Evolutionary conservation across 306 rosid genomes (phyloP).

Genomic region (Castanospermum australe): DNA sequence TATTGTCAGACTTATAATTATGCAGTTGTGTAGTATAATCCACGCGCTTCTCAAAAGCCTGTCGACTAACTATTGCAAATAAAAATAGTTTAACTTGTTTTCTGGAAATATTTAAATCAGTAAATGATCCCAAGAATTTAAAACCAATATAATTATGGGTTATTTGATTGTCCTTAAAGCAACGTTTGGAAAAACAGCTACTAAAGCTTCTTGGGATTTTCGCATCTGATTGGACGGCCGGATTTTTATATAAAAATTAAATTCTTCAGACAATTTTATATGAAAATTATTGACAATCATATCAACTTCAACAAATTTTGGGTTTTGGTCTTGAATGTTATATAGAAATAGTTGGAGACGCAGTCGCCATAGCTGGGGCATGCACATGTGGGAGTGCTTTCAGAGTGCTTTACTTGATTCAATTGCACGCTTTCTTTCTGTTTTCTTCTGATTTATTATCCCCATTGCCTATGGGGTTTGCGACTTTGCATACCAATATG

Average conservation of each 20-base stretch:
- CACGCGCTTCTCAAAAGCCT: slow-evolving; percentile 50
- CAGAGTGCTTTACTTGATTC: slow-evolving; percentile 40
- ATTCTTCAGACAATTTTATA: slow-evolving; percentile 18
- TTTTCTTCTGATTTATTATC: slow-evolving; percentile 38
- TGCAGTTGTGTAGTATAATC: neutral
- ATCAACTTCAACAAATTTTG: slow-evolving; percentile 25
- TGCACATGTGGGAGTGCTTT: slow-evolving; percentile 49
- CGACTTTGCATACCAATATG: slow-evolving; percentile 5
- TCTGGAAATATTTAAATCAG: slow-evolving; percentile 38
- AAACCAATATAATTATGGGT: slow-evolving; percentile 35
- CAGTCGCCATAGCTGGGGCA: slow-evolving; percentile 64
- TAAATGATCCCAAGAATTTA: slow-evolving; percentile 71
- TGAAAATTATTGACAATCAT: slow-evolving; percentile 39
- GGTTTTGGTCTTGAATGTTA: slow-evolving; percentile 32
- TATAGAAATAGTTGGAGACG: slow-evolving; percentile 50
- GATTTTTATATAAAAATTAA: slow-evolving; percentile 33
- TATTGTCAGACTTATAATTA: neutral
- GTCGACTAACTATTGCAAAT: slow-evolving; percentile 2
- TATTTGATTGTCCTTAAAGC: slow-evolving; percentile 71
- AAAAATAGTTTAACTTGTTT: slow-evolving; percentile 19
- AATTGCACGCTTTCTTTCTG: slow-evolving; percentile 50
- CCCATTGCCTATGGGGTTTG: slow-evolving; percentile 25
- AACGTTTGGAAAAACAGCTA: slow-evolving; percentile 60
- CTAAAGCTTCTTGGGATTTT: slow-evolving; percentile 68
- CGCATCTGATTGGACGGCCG: slow-evolving; percentile 64